Base-by-base conservation (phyloP, 768 basidiomycete genomes). In the Podaxis pistillaris region DNA sequence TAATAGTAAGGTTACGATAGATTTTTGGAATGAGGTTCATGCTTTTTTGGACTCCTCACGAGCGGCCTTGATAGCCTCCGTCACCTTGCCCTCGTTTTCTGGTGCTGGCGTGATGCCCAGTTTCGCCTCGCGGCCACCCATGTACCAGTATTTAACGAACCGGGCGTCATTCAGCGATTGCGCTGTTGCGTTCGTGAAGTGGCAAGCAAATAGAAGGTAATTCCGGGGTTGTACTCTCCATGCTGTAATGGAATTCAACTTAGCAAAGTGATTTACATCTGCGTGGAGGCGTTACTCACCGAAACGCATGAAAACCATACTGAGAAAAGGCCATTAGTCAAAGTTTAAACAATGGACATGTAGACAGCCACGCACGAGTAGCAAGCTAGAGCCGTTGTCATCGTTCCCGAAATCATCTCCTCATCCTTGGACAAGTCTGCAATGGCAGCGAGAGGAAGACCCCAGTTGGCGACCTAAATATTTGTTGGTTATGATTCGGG, bases 201-300 rank as follows among this genome's bases (percentile, higher is more conserved):
- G 96, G 73, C 96, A 98, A 2, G 89, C 94, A 76, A 98, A 93
- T 52, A 98, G 82, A 62, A 98, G 83, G 79, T 98, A 97, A 74
- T 98, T 98, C 67, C 96, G 88, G 7, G 96, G 96, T 67, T 95
- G 88, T 46, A 98, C 96, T 64, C 86, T 85, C 96, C 96, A 98
- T 60, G 96, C 96, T 95, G 66, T 11, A 58, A 44, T 59, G 41
- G 38, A 51, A 36, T 28, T 28, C 44, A 59, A 19, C 7, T 51
- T 37, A 64, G 63, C 58, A 38, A 62, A 44, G 4, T 24, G 22
- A 44, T 15, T 36, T 41, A 12, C 28, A 37, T 28, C 12, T 50
- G 55, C 3, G 37, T 28, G 47, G 22, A 68, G 64, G 66, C 12
- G 54, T 44, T 44, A 75, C 86, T 63, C 58, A 94, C 94, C 94